Conservation (phyloP, 1,284 basidiomycete species). For the Flammula alnicola region DNA sequence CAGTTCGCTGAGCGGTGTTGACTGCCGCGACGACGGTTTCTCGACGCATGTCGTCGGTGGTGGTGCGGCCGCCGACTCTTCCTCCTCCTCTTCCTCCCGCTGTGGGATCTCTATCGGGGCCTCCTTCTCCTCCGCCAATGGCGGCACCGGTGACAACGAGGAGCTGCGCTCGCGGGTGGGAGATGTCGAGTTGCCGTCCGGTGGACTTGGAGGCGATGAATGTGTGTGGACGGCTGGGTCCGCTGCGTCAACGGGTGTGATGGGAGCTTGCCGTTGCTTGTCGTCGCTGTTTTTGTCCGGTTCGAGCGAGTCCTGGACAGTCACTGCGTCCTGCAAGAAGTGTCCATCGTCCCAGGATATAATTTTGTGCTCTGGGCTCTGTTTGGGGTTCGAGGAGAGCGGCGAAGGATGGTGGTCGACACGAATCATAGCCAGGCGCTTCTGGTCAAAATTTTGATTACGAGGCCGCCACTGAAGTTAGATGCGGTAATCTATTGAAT, state of each 20-base stretch:
- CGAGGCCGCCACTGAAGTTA: constrained; percentile 8
- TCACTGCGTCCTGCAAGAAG: constrained; percentile 6
- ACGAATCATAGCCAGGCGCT: constrained; percentile 23
- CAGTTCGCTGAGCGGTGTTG: constrained; percentile 72
- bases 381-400: constrained; percentile 38
- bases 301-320: constrained; percentile 6
- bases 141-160: constrained; percentile 56
- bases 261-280: constrained; percentile 35
- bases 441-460: constrained; percentile 3
- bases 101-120: constrained; percentile 29
- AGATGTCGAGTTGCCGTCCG: constrained; percentile 29
- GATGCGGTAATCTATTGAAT: constrained; percentile 8
- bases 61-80: constrained; percentile 21
- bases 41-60: constrained; percentile 7
- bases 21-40: constrained; percentile 46
- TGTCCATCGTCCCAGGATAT: constrained; percentile 43
- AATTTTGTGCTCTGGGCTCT: constrained; percentile 42
- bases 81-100: constrained; percentile 39
- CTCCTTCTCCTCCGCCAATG: constrained; percentile 34
- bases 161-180: constrained; percentile 45
- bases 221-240: too few relatives aligned
- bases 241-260: too few relatives aligned
- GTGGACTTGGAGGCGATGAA: constrained; percentile 30
- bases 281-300: constrained; percentile 31
- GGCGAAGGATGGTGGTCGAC: constrained; percentile 21